Conservation (phyloP, 2,329 filamentous ascomycete species). For the Pestalotiopsis sp. region DNA sequence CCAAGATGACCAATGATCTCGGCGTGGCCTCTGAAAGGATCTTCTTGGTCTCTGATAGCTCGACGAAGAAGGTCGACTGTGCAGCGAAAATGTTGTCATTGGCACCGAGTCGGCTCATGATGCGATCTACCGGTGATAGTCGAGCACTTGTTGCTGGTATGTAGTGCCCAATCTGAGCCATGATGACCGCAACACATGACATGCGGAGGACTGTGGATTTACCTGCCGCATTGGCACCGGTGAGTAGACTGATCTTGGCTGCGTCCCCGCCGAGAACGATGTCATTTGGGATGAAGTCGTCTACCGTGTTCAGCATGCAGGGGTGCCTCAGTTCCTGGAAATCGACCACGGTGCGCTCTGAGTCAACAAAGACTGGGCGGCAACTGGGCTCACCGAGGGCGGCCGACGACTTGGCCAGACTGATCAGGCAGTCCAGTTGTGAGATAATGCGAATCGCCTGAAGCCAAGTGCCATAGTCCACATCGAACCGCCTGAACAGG, state of each 20-base stretch:
- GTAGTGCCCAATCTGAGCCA: slow-evolving; percentile 95
- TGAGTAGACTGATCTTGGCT: slow-evolving; percentile 87
- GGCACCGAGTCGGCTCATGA: slow-evolving; percentile 96
- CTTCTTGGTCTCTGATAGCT: slow-evolving; percentile 96
- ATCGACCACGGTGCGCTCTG: slow-evolving; percentile 84
- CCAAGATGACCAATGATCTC: slow-evolving; percentile 91
- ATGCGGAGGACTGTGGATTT: slow-evolving; percentile 96
- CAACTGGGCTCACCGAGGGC: slow-evolving; percentile 86
- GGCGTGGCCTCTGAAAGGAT: slow-evolving; percentile 93
- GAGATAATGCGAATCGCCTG: slow-evolving; percentile 87
- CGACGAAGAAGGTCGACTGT: slow-evolving; percentile 97
- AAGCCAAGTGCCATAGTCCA: slow-evolving; percentile 84
- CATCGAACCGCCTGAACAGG: slow-evolving; percentile 87
- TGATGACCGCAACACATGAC: slow-evolving; percentile 96
- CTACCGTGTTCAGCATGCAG: slow-evolving; percentile 86
- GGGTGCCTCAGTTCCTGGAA: slow-evolving; percentile 93
- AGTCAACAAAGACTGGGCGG: slow-evolving; percentile 83
- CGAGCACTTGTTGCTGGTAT: slow-evolving; percentile 81
- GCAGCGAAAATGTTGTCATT: slow-evolving; percentile 99
- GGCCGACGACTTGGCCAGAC: slow-evolving; percentile 84
- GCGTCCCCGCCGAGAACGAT: slow-evolving; percentile 80
- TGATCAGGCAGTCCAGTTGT: slow-evolving; percentile 93
- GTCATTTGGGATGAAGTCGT: slow-evolving; percentile 96
- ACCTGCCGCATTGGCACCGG: slow-evolving; percentile 94
- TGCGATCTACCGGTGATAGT: slow-evolving; percentile 90